Evolutionary conservation across 2,329 filamentous ascomycete species (phyloP).

Genomic region (Alternaria sp.): DNA sequence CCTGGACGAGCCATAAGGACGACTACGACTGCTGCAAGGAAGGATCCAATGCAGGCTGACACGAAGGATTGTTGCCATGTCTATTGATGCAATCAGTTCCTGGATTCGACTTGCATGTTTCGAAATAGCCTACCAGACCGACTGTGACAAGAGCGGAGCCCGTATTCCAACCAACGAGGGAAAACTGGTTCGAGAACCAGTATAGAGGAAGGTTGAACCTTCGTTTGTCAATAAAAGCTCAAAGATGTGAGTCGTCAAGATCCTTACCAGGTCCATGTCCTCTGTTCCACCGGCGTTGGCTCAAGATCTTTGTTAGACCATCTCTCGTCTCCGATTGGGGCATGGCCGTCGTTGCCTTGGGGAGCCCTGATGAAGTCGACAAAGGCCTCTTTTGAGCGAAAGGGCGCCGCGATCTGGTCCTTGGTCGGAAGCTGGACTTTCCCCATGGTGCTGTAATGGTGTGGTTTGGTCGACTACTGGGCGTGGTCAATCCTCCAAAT

Average conservation of each 20-base stretch:
- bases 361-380: constrained; percentile 22
- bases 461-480: neutral
- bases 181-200: constrained; percentile 31
- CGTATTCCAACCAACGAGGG: constrained; percentile 27
- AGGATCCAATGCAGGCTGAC: constrained; percentile 27
- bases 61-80: constrained; percentile 35
- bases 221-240: neutral
- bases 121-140: constrained; percentile 12
- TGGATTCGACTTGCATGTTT: neutral
- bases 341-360: constrained; percentile 18
- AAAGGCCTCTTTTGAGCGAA: constrained; percentile 28
- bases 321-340: constrained; percentile 21
- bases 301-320: constrained; percentile 37
- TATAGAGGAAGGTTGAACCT: constrained; percentile 31
- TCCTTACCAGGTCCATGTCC: constrained; percentile 33
- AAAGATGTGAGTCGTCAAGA: no score
- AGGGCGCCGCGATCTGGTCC: constrained; percentile 11
- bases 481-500: neutral
- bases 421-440: constrained; percentile 9
- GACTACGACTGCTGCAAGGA: constrained; percentile 30
- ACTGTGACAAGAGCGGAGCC: constrained; percentile 26
- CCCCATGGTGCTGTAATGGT: constrained; percentile 5
- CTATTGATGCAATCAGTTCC: constrained; percentile 9
- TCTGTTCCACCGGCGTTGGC: constrained; percentile 27
- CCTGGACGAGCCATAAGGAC: constrained; percentile 32